Evolutionary conservation across 345 rosid genomes (phyloP), one percentile per base, ranked within the genome.

Genomic region (Lenwebbia sp.): DNA sequence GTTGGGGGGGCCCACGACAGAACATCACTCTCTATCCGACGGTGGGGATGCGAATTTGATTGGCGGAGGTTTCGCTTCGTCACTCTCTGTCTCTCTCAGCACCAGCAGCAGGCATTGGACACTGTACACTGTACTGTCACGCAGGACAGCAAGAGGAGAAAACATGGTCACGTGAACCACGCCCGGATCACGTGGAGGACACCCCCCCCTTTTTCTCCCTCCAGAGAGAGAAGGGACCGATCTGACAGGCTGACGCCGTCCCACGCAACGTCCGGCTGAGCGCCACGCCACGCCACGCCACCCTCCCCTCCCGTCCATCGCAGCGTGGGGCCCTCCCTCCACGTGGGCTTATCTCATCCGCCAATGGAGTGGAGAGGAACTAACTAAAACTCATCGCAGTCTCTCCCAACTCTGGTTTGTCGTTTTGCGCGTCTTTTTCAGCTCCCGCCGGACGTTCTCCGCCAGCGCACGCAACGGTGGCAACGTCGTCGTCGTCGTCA

Each of bases 131-230:
- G n/a, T n/a, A n/a, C 44, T 17, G 78, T 33, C 78, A 37, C 10
- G 78, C 25, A 9, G 44, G 44, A 65, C 47, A 17, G 12, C 13
- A 13, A 21, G 44, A 30, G 23, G 47, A 9, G 89, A 62, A 82
- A 86, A 88, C 87, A 90, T 25, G 83, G 91, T 57, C 94, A 92
- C 94, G 92, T 91, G 94, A 89, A 86, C n/a, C 81, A 82, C 89
- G 26, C 26, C 62, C 82, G 65, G 30, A 37, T 70, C 95, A 92
- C 95, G 93, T 94, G 96, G 88, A 91, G 85, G 82, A 47, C 92
- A 89, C 89, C 88, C 88, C 87, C 87, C 75, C 23, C 15, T 37
- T n/a, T 6, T 26, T 50, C 52, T 13, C 52, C 21, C 54, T 54
- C 41, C 41, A 6, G 13, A 11, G 51, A 41, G 47, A 50, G 21